These are phyloP conservation scores for Terana coerulea DNA, from an alignment of 768 basidiomycete genomes.

Conservation along the genomic window DNA sequence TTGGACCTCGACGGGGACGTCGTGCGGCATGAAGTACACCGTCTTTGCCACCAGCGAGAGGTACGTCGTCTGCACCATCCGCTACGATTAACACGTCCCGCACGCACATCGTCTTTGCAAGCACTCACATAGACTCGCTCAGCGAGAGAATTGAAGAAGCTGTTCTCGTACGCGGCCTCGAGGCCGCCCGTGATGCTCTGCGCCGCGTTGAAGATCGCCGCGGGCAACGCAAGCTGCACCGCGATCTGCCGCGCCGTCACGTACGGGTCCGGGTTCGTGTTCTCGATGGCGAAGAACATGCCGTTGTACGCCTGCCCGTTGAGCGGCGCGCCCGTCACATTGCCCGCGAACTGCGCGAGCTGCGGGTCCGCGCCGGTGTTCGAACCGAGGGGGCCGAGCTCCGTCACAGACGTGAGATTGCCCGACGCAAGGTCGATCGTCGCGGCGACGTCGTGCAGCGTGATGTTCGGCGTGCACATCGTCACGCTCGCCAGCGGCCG, in stretches of 20 bases:
- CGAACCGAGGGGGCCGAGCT: conserved; percentile 32
- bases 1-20: conserved; percentile 34
- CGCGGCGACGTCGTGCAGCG: conserved; percentile 42
- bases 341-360: conserved; percentile 36
- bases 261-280: conserved; percentile 33
- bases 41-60: conserved; percentile 45
- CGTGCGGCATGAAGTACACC: conserved; percentile 44
- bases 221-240: conserved; percentile 46
- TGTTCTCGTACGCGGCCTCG: conserved; percentile 32
- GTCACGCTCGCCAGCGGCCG: conserved; percentile 38
- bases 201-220: conserved; percentile 48
- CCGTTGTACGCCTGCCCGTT: conserved; percentile 41
- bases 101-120: not conserved
- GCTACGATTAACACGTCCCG: not conserved
- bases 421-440: conserved; percentile 39
- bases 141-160: conserved; percentile 35
- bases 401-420: conserved; percentile 40
- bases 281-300: conserved; percentile 44
- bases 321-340: conserved; percentile 7
- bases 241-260: conserved; percentile 36
- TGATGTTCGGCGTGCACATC: conserved; percentile 43
- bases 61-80: conserved; percentile 37
- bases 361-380: conserved; percentile 42
- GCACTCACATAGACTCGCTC: conserved; percentile 47
- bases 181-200: conserved; percentile 36